A percentile compares a stretch with the other conserved stretches of the same genome.
These are phyloP conservation scores for cucumber (Cucumis sativus) DNA, from an alignment of 306 rosid species.

Conservation along the genomic window Cucumber_9930_V3 NC_026661.2:2316501-2317000, in stretches of 20 bases:
- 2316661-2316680: conserved; percentile 34
- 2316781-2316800: background rate
- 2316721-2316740: conserved; percentile 13
- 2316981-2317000: conserved; percentile 28
- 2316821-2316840: background rate
- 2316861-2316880: conserved; percentile 12
- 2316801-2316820: conserved; percentile 9
- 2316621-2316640: conserved; percentile 43
- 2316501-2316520: conserved; percentile 36
- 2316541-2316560: conserved; percentile 27
- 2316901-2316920: conserved; percentile 6
- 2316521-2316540: conserved; percentile 46
- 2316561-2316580: conserved; percentile 17
- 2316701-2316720: background rate
- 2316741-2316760: conserved; percentile 10
- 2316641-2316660: conserved; percentile 72
- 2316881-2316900: conserved; percentile 16
- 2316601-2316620: conserved; percentile 16
- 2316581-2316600: conserved; percentile 11
- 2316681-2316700: conserved; percentile 16
- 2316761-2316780: conserved; percentile 7
- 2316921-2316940: conserved; percentile 26
- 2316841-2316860: background rate
- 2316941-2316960: conserved; percentile 25
- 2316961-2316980: conserved; percentile 15